Evolutionary conservation across 1,284 basidiomycete species (phyloP).

Genomic region (Phylloporus sp.): DNA sequence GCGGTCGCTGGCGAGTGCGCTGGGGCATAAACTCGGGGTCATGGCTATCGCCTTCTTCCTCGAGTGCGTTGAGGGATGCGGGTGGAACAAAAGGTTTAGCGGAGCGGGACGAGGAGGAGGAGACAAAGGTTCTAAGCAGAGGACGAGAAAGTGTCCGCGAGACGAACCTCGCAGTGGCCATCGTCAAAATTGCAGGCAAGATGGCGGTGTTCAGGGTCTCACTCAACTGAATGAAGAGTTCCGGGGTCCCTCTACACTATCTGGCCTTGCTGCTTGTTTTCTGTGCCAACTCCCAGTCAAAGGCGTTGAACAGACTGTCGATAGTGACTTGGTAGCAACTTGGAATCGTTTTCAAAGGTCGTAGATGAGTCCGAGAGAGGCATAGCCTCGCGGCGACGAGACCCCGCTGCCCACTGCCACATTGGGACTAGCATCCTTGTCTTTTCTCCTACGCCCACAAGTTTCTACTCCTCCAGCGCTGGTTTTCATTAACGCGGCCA

Average conservation of each 20-base stretch:
- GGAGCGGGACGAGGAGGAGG: conserved; percentile 12
- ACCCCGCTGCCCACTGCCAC: not conserved
- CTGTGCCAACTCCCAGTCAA: too few species aligned
- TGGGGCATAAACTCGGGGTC: conserved; percentile 1
- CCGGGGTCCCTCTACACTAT: conserved; percentile 17
- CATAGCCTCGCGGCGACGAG: not conserved
- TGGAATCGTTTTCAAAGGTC: too few species aligned
- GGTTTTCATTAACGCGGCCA: not conserved
- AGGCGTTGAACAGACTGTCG: too few species aligned
- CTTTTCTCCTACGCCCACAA: not conserved
- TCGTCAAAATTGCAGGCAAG: conserved; percentile 18
- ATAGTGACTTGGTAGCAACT: too few species aligned
- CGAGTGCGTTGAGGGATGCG: conserved; percentile 22
- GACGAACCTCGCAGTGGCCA: conserved; percentile 17
- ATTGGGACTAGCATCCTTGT: not conserved
- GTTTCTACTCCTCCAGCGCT: not conserved
- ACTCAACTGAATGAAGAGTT: conserved; percentile 2
- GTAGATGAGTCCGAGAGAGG: not conserved
- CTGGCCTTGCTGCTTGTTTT: not conserved
- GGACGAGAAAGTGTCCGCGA: conserved; percentile 15
- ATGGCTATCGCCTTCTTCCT: conserved; percentile 4
- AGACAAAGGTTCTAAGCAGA: not conserved
- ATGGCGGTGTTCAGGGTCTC: conserved; percentile 31
- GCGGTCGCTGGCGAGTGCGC: conserved; percentile 43
- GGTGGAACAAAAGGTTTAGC: conserved; percentile 35